Conservation (phyloP, 768 basidiomycete species). For the Flagelloscypha sp. region DNA sequence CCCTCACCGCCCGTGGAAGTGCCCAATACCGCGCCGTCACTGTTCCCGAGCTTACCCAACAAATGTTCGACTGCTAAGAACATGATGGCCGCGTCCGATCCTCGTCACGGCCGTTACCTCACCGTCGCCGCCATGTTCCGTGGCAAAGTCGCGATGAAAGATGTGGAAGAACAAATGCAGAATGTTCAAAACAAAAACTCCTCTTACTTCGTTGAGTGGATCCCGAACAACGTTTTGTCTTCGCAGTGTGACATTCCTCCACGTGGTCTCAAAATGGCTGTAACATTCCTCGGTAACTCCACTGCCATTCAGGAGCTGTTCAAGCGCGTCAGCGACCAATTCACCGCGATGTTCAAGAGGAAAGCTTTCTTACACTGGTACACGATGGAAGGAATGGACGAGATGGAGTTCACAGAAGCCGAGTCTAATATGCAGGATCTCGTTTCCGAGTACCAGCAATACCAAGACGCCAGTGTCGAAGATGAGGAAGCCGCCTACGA, state of each 20-base stretch:
- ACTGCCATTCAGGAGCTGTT: conserved; percentile 59
- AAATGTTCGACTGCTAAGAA: conserved; percentile 99
- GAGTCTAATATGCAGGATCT: conserved; percentile 99
- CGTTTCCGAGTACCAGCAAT: conserved; percentile 96
- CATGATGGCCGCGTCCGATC: conserved; percentile 61
- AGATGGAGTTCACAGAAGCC: conserved; percentile 87
- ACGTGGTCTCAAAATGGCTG: conserved; percentile 49
- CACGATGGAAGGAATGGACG: conserved; percentile 68
- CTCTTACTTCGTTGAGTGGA: conserved; percentile 63
- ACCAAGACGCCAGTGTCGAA: conserved; percentile 90
- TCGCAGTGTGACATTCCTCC: conserved; percentile 62
- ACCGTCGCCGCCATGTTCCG: conserved; percentile 61
- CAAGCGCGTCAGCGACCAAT: conserved; percentile 58
- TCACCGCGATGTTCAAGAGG: conserved; percentile 58
- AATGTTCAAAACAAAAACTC: conserved; percentile 55
- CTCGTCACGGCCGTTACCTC: conserved; percentile 55
- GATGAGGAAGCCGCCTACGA: too few relatives aligned
- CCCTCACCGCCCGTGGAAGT: conserved; percentile 88
- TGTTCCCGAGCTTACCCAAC: conserved; percentile 95
- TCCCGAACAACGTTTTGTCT: conserved; percentile 58
- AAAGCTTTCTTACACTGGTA: conserved; percentile 57
- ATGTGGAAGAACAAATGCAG: conserved; percentile 63
- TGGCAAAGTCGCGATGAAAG: conserved; percentile 62
- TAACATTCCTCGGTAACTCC: conserved; percentile 57
- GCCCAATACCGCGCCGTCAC: conserved; percentile 95